Evolutionary conservation across 768 basidiomycete genomes (phyloP).

Genomic region (Neoboletus subvelutipes): DNA sequence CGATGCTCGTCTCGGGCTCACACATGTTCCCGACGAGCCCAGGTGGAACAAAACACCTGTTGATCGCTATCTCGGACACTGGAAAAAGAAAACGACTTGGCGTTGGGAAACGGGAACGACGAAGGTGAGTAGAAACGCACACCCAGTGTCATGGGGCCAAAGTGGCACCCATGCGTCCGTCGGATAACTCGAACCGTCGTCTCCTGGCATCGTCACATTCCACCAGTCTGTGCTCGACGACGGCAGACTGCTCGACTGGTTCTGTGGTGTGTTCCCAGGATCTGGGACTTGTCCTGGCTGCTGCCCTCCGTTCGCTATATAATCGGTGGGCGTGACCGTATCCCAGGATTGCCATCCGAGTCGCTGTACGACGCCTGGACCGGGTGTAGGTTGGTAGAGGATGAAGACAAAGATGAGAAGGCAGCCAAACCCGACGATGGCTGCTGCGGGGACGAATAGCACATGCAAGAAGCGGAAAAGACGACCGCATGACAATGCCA

Average conservation of each 20-base stretch:
- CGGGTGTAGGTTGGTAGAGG: conserved; percentile 74
- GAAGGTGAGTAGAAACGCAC: conserved; percentile 14
- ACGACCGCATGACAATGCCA: conserved; percentile 42
- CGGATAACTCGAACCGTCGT: conserved; percentile 72
- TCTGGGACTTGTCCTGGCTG: not conserved
- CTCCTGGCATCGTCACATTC: conserved; percentile 16
- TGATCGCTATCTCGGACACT: conserved; percentile 83
- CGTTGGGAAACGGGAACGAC: not conserved
- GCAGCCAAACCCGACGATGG: conserved; percentile 65
- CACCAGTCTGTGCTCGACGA: conserved; percentile 16
- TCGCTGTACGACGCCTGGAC: conserved; percentile 67
- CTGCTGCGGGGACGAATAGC: conserved; percentile 55
- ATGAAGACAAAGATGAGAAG: conserved; percentile 77
- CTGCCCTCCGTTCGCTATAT: not conserved
- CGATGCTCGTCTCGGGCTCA: conserved; percentile 62
- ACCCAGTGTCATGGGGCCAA: conserved; percentile 29
- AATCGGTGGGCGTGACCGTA: conserved; percentile 40
- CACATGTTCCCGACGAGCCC: conserved; percentile 59
- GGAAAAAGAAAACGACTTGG: not conserved
- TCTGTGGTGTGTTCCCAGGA: conserved; percentile 1
- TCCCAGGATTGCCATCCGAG: conserved; percentile 94
- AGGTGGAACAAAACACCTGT: conserved; percentile 66
- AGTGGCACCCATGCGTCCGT: conserved; percentile 47
- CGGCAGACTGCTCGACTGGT: no score
- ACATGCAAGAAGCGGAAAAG: conserved; percentile 53